phyloP scores from a whole-genome alignment of 371 early-diverging fungal species.

The Actinomucor elegans region DNA sequence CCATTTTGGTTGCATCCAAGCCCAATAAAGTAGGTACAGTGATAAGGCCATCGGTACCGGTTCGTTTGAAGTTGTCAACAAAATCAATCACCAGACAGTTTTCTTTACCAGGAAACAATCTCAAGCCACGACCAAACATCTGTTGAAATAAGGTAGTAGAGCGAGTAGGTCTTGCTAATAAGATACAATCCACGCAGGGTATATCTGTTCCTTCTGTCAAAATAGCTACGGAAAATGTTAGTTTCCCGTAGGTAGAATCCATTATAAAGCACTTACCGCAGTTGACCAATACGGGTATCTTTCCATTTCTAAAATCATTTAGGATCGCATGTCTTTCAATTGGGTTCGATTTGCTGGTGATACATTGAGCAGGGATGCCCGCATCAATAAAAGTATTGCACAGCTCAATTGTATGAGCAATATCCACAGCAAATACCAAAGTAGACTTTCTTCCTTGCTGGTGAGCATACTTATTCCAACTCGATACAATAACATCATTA shows the following conservation, averaged over 20 bases:
- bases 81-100: slow-evolving; percentile 89
- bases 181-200: slow-evolving; percentile 83
- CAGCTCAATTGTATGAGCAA: slow-evolving; percentile 69
- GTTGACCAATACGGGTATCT: slow-evolving; percentile 84
- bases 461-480: slow-evolving; percentile 58
- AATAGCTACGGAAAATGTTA: slow-evolving; percentile 33
- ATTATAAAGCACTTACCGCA: slow-evolving; percentile 59
- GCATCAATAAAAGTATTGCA: slow-evolving; percentile 54
- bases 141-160: slow-evolving; percentile 85
- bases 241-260: neutral
- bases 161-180: slow-evolving; percentile 88
- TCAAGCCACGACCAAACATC: slow-evolving; percentile 94
- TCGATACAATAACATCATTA: slow-evolving; percentile 68
- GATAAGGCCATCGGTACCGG: slow-evolving; percentile 43
- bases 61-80: slow-evolving; percentile 61
- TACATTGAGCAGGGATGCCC: slow-evolving; percentile 62
- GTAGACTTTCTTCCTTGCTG: slow-evolving; percentile 49
- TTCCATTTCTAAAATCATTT: slow-evolving; percentile 58
- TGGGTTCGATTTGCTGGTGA: slow-evolving; percentile 63
- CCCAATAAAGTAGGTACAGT: slow-evolving; percentile 74
- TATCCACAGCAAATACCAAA: slow-evolving; percentile 88
- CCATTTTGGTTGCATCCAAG: slow-evolving; percentile 47
- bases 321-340: slow-evolving; percentile 58
- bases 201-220: slow-evolving; percentile 90
- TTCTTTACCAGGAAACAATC: slow-evolving; percentile 62